Conservation (phyloP, 176 grass and related monocot species). For the Musa acuminata region DNA sequence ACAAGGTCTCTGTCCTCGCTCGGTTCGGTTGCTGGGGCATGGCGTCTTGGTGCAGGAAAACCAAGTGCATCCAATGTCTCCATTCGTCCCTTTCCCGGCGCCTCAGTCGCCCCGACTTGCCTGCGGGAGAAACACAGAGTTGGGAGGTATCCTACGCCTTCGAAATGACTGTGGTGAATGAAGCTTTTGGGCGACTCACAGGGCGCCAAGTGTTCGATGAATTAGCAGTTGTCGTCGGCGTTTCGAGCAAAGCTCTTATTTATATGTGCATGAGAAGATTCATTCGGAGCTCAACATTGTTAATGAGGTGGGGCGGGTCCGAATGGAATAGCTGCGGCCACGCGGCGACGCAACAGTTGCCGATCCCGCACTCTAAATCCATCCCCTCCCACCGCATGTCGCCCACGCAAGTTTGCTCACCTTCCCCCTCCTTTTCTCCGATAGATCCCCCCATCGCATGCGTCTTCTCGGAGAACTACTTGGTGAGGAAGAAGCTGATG, state of each 20-base stretch:
- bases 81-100: too few relatives aligned
- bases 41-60: too few relatives aligned
- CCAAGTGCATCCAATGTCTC: too few relatives aligned
- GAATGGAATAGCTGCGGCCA: neutral
- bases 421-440: neutral
- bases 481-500: slow-evolving; percentile 2
- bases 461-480: neutral
- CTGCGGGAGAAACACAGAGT: neutral
- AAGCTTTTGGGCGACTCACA: neutral
- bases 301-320: neutral
- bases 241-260: neutral
- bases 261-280: neutral
- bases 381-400: neutral
- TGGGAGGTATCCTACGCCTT: neutral
- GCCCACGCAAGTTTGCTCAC: neutral
- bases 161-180: neutral
- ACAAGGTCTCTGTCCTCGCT: too few relatives aligned
- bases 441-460: slow-evolving; percentile 10
- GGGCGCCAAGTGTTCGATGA: neutral
- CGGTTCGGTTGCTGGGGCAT: too few relatives aligned
- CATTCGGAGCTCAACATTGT: neutral
- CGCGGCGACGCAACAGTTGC: slow-evolving; percentile 4
- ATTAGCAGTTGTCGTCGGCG: neutral
- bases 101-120: neutral
- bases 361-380: neutral